Percentiles rank a stretch among this genome's conserved stretches.
phyloP scores from a whole-genome alignment of 805 yeast genomes.

The Kockiozyma suomiensis region DNA sequence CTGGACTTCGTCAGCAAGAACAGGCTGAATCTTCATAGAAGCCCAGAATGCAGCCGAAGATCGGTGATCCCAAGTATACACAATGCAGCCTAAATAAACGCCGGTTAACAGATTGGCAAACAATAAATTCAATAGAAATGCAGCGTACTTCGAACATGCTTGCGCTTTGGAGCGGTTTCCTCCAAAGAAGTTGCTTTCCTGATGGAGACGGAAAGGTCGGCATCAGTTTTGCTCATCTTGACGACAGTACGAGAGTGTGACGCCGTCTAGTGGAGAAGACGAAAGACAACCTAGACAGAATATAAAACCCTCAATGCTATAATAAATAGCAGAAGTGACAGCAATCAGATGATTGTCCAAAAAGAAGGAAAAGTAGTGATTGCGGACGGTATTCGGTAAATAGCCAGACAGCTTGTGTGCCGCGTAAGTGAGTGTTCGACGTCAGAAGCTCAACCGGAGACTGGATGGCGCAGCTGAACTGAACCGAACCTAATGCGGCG shows the following conservation, averaged over 20 bases:
- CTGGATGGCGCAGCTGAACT: constrained; percentile 13
- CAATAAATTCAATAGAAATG: background rate
- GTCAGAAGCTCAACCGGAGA: constrained; percentile 4
- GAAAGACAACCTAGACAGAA: background rate
- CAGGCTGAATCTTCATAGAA: constrained; percentile 73
- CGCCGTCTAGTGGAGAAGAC: background rate
- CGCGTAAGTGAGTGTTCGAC: constrained; percentile 8
- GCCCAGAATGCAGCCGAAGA: constrained; percentile 81
- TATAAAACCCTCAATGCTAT: too few species aligned
- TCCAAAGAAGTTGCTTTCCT: constrained; percentile 83
- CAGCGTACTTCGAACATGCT: constrained; percentile 69
- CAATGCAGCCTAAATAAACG: constrained; percentile 68
- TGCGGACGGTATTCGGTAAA: background rate
- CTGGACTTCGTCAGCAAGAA: constrained; percentile 80
- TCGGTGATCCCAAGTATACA: constrained; percentile 94
- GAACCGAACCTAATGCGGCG: constrained; percentile 2
- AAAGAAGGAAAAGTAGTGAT: background rate
- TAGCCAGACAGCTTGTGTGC: background rate
- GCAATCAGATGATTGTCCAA: background rate
- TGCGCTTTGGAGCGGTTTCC: constrained; percentile 91
- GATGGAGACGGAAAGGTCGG: constrained; percentile 52
- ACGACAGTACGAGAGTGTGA: background rate
- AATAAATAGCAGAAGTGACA: background rate
- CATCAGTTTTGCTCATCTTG: constrained; percentile 25
- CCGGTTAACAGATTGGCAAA: constrained; percentile 2